Evolutionary conservation across 1,284 basidiomycete species (phyloP), one percentile per base, ranked within the genome.

Genomic region (Papiliotrema flavescens): DNA sequence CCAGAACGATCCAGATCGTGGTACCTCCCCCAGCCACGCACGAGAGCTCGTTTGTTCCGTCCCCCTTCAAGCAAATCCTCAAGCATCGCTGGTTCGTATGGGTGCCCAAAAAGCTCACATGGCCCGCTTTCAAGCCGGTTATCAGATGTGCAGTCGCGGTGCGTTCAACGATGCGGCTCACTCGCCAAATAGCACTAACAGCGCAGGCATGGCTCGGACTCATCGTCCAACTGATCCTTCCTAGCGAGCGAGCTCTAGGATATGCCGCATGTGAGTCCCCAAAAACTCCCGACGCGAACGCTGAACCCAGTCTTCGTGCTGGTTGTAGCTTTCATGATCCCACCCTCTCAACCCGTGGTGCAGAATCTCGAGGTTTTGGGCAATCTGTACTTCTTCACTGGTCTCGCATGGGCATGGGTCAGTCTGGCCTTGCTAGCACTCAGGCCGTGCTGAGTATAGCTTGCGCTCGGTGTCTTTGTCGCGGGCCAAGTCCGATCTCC

Each of bases 181-280:
- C 34, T n/a, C 15, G 15, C 17, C 11, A 20, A 3, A 23, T 48
- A 24, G 34, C 17, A 19, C 9, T 45, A 15, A 13, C 20, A 3
- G 8, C 19, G n/a, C 32, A 75, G 74, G 64, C 67, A 9, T 77
- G 75, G 75, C 37, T 75, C 5, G 73, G 75, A 3, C 57, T 73
- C 17, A 36, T 77, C 0, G 53, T 77, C 24, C 55, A 71, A 5
- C 51, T 77, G 3, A 73, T 76, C 36, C 57, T 63, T 4, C 64
- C 65, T 4, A 56, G 62, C 6, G 68, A 75, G 24, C 32, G 49
- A 19, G 59, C 60, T 1, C 46, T 76, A 11, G 75, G 75, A 19
- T 54, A 67, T 43, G 73, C 73, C 3, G 70, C 71, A 17, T 75
- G 70, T 73, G 39, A 61, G 69, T 54, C 48, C 39, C 2, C 2